These are phyloP conservation scores for Asterophora lycoperdoides DNA, from an alignment of 768 basidiomycete genomes.

Conservation along the genomic window DNA sequence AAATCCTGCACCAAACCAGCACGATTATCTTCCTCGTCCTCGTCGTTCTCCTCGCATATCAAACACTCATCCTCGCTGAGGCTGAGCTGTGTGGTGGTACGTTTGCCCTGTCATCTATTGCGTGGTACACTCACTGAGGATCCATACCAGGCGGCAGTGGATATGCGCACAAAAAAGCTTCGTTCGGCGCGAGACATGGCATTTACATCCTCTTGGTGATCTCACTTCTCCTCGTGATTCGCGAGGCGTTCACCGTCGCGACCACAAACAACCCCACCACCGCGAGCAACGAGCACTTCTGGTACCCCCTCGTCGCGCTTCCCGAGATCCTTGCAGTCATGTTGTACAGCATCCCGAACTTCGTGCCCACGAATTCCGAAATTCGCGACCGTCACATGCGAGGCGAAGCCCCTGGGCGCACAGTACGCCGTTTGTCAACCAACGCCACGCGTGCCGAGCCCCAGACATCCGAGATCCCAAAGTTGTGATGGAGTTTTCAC, in stretches of 20 bases:
- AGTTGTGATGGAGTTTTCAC: no score
- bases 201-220: conserved; percentile 18
- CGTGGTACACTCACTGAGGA: not conserved
- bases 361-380: conserved; percentile 19
- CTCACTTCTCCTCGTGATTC: conserved; percentile 19
- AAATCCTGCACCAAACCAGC: conserved; percentile 16
- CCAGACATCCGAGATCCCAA: no score
- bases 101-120: not conserved
- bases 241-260: conserved; percentile 19
- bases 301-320: conserved; percentile 24
- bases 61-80: conserved; percentile 14
- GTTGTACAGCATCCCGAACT: conserved; percentile 18
- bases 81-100: conserved; percentile 8
- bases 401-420: not conserved
- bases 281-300: conserved; percentile 20
- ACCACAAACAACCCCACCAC: conserved; percentile 14
- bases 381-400: not conserved
- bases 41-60: conserved; percentile 17
- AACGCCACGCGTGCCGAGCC: no score
- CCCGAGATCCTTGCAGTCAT: conserved; percentile 21
- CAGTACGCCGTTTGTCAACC: no score
- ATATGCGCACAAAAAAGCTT: conserved; percentile 1
- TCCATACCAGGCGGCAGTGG: not conserved
- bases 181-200: conserved; percentile 16
- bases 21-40: conserved; percentile 23